Percentiles rank a stretch among this genome's conserved stretches.
phyloP scores from a whole-genome alignment of 768 basidiomycete genomes.

The Megacollybia marginata region DNA sequence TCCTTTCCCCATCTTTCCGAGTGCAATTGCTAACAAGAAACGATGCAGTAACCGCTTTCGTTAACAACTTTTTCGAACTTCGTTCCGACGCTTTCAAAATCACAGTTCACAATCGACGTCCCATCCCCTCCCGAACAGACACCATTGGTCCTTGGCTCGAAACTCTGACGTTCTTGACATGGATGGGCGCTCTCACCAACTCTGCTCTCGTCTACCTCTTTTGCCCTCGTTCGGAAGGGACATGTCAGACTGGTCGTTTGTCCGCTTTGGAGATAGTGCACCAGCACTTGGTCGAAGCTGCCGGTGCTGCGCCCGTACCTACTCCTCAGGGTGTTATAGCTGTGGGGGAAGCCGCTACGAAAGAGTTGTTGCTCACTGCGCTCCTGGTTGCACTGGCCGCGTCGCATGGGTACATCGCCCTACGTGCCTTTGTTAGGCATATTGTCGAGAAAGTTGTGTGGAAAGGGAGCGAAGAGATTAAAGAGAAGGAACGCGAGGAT shows the following conservation, averaged over 20 bases:
- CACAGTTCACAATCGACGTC: constrained; percentile 73
- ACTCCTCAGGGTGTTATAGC: not conserved
- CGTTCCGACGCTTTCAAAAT: constrained; percentile 96
- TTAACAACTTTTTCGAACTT: constrained; percentile 91
- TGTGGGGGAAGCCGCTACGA: constrained; percentile 27
- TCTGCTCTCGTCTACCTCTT: constrained; percentile 87
- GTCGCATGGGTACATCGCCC: constrained; percentile 78
- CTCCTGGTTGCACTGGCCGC: constrained; percentile 70
- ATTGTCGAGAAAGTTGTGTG: constrained; percentile 72
- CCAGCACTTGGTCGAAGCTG: constrained; percentile 17
- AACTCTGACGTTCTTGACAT: constrained; percentile 9
- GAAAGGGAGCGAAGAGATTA: constrained; percentile 64
- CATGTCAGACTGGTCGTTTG: not conserved
- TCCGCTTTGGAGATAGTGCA: constrained; percentile 13
- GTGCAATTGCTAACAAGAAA: constrained; percentile 16
- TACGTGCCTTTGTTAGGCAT: constrained; percentile 56
- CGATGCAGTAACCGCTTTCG: constrained; percentile 59
- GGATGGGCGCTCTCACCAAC: no score
- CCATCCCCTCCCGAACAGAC: constrained; percentile 81
- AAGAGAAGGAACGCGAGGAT: constrained; percentile 48
- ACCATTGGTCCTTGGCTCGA: constrained; percentile 95
- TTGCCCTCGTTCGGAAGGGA: constrained; percentile 29
- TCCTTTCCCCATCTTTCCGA: no score
- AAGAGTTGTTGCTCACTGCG: constrained; percentile 53
- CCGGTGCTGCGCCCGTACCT: constrained; percentile 1